A percentile compares a stretch with the other conserved stretches of the same genome.
These are phyloP conservation scores for Ceratobasidium sp. DNA, from an alignment of 1,284 basidiomycete genomes.

Conservation along the genomic window DNA sequence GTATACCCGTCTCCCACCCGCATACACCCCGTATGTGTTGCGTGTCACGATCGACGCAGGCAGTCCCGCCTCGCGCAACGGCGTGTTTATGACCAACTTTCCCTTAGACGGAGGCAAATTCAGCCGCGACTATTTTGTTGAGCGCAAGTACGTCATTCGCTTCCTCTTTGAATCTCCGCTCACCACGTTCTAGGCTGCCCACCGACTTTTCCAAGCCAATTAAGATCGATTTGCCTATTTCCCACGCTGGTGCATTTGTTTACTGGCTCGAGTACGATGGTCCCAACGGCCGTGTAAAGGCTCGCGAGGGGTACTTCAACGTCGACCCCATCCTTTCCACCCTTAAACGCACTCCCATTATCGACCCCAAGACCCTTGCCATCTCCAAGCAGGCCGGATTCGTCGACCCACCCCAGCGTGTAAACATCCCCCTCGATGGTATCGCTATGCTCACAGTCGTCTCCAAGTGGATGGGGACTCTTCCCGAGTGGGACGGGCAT, in stretches of 20 bases:
- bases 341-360: slow-evolving; percentile 78
- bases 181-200: slow-evolving; percentile 69
- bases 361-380: slow-evolving; percentile 66
- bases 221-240: slow-evolving; percentile 92
- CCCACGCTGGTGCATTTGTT: slow-evolving; percentile 92
- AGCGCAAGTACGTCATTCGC: slow-evolving; percentile 75
- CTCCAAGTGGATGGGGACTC: slow-evolving; percentile 96
- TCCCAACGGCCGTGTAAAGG: slow-evolving; percentile 70
- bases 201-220: slow-evolving; percentile 88
- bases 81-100: slow-evolving; percentile 94
- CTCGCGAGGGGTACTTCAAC: slow-evolving; percentile 93
- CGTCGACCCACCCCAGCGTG: slow-evolving; percentile 55
- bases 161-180: slow-evolving; percentile 5
- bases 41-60: slow-evolving; percentile 91
- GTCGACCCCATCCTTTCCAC: slow-evolving; percentile 88
- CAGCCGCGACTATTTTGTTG: slow-evolving; percentile 78
- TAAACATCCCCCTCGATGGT: slow-evolving; percentile 85
- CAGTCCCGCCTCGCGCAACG: slow-evolving; percentile 87
- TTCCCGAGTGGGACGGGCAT: slow-evolving; percentile 80
- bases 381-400: slow-evolving; percentile 57
- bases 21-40: slow-evolving; percentile 88
- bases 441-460: slow-evolving; percentile 89
- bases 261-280: slow-evolving; percentile 93
- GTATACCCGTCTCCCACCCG: slow-evolving; percentile 95
- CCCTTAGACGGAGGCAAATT: slow-evolving; percentile 91